phyloP scores from a whole-genome alignment of 805 yeast species.

The Lachancea sp. region DNA sequence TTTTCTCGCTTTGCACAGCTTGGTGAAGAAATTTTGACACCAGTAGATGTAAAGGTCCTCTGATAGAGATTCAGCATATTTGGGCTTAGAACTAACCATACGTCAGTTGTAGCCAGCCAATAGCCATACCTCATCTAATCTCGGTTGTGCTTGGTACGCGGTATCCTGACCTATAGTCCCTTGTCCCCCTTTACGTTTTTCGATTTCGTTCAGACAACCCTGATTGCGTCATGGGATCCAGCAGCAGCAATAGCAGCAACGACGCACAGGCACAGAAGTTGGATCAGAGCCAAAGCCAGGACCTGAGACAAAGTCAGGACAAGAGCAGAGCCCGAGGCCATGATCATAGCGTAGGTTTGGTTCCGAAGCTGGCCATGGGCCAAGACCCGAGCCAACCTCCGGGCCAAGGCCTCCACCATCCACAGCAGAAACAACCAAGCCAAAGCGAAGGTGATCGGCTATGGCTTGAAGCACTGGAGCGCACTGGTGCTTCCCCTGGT shows the following conservation, averaged over 20 bases:
- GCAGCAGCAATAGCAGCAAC: not conserved
- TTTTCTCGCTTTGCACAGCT: slow-evolving; percentile 5
- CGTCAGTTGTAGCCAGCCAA: not conserved
- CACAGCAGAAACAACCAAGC: not conserved
- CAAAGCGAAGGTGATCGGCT: not conserved
- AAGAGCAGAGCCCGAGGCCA: not conserved
- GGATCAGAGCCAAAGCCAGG: not conserved
- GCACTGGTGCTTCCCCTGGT: not conserved
- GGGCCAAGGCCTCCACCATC: not conserved
- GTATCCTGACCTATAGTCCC: not conserved
- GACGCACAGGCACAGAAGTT: not conserved
- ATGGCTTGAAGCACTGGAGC: not conserved
- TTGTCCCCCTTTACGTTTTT: not conserved
- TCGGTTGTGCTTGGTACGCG: not conserved
- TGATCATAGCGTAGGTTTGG: not conserved
- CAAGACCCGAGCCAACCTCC: not conserved
- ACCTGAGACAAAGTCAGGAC: not conserved
- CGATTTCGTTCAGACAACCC: not conserved
- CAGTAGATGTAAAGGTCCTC: slow-evolving; percentile 1
- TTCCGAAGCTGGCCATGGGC: not conserved
- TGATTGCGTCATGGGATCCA: slow-evolving; percentile 5
- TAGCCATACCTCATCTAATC: not conserved
- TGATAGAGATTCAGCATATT: not conserved
- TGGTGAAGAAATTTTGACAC: slow-evolving; percentile 6
- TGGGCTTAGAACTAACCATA: not conserved